Evolutionary conservation across 331 rosid genomes (phyloP), one percentile per base, ranked within the genome.

Genomic region (Saraca asoca): DNA sequence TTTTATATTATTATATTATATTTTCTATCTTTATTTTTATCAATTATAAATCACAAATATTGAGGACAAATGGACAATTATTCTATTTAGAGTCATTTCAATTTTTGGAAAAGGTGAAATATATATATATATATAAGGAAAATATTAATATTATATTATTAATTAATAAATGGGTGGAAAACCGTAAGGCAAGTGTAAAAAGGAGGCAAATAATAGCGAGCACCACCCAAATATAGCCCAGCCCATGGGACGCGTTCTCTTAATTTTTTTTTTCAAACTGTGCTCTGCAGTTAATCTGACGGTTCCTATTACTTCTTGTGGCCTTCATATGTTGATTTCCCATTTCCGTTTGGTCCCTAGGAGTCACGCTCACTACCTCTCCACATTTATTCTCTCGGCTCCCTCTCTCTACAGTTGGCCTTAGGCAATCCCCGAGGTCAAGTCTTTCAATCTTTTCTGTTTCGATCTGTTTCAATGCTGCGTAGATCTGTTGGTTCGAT

Each of bases 351-450:
- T 48, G 57, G 56, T 59, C 34, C 4, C 55, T 7, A 55, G 41
- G 49, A 59, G 31, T 44, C 20, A 38, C 77, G 51, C 37, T 53
- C 68, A 14, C 62, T 46, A 9, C 57, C 73, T 58, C 75, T 52
- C 70, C 37, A 71, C 58, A 68, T 63, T 17, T 68, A 72, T 71
- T 52, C 69, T 73, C 55, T 73, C 82, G 0, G 24, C 51, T 19
- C 39, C 51, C 56, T 50, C 46, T 16, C 63, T 62, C 72, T 73
- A 58, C 78, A 83, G 71, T 53, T 76, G 82, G 54, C 58, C 58
- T 51, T 75, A 69, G 79, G 42, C 89, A 67, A 59, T 81, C 59
- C n/a, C 46, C 62, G 68, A 86, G 97, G 96, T 85, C 52, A 7
- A 42, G 37, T 68, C 19, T 50, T 57, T 18, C 55, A 15, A 24